Conservation (phyloP, 805 yeast genomes). For the Candida parachauliodes region DNA sequence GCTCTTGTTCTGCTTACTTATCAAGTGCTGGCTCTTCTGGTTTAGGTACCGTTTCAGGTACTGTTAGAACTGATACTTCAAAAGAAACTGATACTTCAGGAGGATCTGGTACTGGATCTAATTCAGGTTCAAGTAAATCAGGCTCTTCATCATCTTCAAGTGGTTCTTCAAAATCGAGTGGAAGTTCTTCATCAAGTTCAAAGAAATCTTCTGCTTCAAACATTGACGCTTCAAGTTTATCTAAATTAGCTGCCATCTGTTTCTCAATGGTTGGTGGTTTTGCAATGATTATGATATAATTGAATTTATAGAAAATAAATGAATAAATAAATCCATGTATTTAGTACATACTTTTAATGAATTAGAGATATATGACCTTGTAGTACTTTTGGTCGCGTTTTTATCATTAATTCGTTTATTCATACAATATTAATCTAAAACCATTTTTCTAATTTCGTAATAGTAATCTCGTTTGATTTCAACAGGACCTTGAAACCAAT, state of each 20-base stretch:
- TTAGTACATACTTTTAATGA: no score
- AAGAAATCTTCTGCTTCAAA: constrained; percentile 18
- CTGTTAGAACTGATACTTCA: constrained; percentile 22
- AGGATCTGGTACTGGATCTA: constrained; percentile 19
- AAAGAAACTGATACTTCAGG: constrained; percentile 17
- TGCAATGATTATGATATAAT: constrained; percentile 20
- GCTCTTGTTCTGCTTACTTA: constrained; percentile 55
- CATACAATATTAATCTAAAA: constrained; percentile 11
- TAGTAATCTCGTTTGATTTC: constrained; percentile 25
- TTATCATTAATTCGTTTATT: no score
- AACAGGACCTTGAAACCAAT: constrained; percentile 29
- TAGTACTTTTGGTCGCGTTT: no score
- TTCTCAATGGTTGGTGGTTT: constrained; percentile 24
- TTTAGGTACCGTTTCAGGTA: constrained; percentile 49
- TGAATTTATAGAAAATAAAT: constrained; percentile 2
- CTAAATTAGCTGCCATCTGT: constrained; percentile 18
- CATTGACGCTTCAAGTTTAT: constrained; percentile 10
- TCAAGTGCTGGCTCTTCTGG: constrained; percentile 70
- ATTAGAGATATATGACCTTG: no score
- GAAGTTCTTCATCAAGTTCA: constrained; percentile 13
- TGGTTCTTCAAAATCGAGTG: constrained; percentile 15
- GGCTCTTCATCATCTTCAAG: constrained; percentile 21
- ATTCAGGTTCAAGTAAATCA: constrained; percentile 21
- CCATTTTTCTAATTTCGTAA: constrained; percentile 44
- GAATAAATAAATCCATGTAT: no score